Evolutionary conservation across 2,329 filamentous ascomycete species (phyloP).

Genomic region (Hirsutella minnesotensis): DNA sequence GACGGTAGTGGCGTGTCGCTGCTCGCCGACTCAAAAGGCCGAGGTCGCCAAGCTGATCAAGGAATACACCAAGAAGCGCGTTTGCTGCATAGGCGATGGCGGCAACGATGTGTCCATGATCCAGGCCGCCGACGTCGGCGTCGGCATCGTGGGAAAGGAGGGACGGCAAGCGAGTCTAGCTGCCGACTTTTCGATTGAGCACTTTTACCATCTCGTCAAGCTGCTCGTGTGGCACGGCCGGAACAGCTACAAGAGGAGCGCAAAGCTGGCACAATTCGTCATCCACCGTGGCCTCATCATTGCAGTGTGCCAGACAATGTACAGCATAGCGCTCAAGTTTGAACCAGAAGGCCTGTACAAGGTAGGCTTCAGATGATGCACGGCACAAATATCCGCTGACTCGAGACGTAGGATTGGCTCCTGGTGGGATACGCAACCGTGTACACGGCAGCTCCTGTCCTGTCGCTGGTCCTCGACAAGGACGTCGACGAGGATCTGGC

Average conservation of each 20-base stretch:
- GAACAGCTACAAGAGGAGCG: slow-evolving; percentile 91
- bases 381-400: slow-evolving; percentile 9
- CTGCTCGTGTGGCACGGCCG: slow-evolving; percentile 97
- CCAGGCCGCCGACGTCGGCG: slow-evolving; percentile 92
- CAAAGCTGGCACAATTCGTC: slow-evolving; percentile 94
- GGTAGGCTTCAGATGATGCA: slow-evolving; percentile 26
- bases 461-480: slow-evolving; percentile 85
- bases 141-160: slow-evolving; percentile 97
- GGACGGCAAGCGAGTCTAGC: slow-evolving; percentile 88
- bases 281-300: slow-evolving; percentile 96
- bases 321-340: slow-evolving; percentile 83
- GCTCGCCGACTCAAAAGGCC: slow-evolving; percentile 93
- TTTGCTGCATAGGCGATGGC: slow-evolving; percentile 95
- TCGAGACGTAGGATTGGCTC: slow-evolving; percentile 60
- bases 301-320: slow-evolving; percentile 92
- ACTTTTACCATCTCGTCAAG: slow-evolving; percentile 91
- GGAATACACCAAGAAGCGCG: slow-evolving; percentile 81
- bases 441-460: slow-evolving; percentile 87
- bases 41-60: slow-evolving; percentile 87
- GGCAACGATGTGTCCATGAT: slow-evolving; percentile 99
- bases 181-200: slow-evolving; percentile 91
- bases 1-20: slow-evolving; percentile 89
- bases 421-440: slow-evolving; percentile 93
- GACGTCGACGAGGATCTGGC: slow-evolving; percentile 91
- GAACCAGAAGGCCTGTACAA: slow-evolving; percentile 91